Conservation (phyloP, 352 stramenopile species). For the Pythium scleroteichum region DNA sequence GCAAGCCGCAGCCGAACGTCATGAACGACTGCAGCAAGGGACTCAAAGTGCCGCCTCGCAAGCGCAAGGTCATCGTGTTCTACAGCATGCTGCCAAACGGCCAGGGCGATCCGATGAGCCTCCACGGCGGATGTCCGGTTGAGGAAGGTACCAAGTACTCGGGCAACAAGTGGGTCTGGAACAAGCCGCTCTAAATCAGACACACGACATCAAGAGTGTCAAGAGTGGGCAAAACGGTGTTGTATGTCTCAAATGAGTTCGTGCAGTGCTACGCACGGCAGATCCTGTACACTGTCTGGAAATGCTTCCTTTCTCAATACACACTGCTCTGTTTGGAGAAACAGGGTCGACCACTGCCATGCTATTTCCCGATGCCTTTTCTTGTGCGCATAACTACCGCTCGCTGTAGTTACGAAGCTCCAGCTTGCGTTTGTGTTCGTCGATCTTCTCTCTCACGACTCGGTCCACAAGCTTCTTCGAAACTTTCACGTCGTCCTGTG, state of each 20-base stretch:
- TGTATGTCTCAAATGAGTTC: too few relatives aligned
- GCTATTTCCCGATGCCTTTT: too few relatives aligned
- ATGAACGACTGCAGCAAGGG: slow-evolving; percentile 68
- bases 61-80: slow-evolving; percentile 80
- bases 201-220: too few relatives aligned
- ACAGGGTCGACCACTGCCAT: too few relatives aligned
- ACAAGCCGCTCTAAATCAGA: slow-evolving; percentile 44
- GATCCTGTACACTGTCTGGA: too few relatives aligned
- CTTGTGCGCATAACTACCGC: too few relatives aligned
- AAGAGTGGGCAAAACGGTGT: too few relatives aligned
- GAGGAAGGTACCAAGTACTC: slow-evolving; percentile 76
- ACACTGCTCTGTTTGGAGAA: background rate
- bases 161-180: slow-evolving; percentile 87
- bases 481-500: slow-evolving; percentile 60
- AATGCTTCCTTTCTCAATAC: too few relatives aligned
- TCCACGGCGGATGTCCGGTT: slow-evolving; percentile 71
- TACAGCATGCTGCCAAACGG: slow-evolving; percentile 81
- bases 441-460: slow-evolving; percentile 69
- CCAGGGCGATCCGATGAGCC: slow-evolving; percentile 56
- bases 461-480: slow-evolving; percentile 53
- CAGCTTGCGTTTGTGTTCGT: slow-evolving; percentile 73
- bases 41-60: slow-evolving; percentile 61
- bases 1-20: slow-evolving; percentile 36
- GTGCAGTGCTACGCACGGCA: too few relatives aligned
- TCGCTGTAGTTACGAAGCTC: slow-evolving; percentile 56